Evolutionary conservation across 2,329 filamentous ascomycete genomes (phyloP).

Genomic region (Penicillium occitanis): DNA sequence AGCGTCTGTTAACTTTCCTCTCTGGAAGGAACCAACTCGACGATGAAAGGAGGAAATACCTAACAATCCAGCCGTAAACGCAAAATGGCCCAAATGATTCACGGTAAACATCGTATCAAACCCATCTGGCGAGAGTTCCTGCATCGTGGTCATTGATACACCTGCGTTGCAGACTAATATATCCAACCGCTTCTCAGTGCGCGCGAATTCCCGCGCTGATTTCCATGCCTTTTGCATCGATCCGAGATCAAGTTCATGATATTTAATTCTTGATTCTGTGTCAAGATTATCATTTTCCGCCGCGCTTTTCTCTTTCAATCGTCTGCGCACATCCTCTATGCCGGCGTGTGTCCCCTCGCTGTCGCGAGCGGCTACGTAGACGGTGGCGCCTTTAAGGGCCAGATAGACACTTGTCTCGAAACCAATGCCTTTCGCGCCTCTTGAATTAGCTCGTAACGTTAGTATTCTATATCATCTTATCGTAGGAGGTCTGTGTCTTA

Average conservation of each 20-base stretch:
- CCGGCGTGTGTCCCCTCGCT: slow-evolving; percentile 14
- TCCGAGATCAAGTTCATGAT: slow-evolving; percentile 17
- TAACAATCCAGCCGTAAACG: slow-evolving; percentile 16
- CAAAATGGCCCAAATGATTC: slow-evolving; percentile 20
- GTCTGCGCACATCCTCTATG: slow-evolving; percentile 16
- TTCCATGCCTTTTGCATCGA: slow-evolving; percentile 19
- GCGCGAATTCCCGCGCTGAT: slow-evolving; percentile 16
- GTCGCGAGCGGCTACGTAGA: slow-evolving; percentile 20
- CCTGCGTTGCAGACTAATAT: slow-evolving; percentile 21
- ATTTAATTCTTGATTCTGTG: slow-evolving; percentile 12
- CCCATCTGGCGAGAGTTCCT: slow-evolving; percentile 18
- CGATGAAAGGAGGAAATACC: neutral
- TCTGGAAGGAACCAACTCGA: neutral
- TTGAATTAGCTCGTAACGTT: neutral
- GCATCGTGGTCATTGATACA: slow-evolving; percentile 21
- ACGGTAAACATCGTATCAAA: slow-evolving; percentile 20
- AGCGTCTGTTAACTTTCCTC: neutral
- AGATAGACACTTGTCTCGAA: slow-evolving; percentile 20
- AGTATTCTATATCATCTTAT: neutral
- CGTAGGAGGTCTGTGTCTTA: neutral
- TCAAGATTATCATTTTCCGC: neutral
- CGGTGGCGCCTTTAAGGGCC: slow-evolving; percentile 18
- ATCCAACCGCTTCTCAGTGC: slow-evolving; percentile 10
- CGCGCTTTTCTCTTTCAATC: neutral
- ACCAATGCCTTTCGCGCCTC: slow-evolving; percentile 21